Conservation (phyloP, 352 stramenopile species). For the Phytophthora pseudosyringae region DNA sequence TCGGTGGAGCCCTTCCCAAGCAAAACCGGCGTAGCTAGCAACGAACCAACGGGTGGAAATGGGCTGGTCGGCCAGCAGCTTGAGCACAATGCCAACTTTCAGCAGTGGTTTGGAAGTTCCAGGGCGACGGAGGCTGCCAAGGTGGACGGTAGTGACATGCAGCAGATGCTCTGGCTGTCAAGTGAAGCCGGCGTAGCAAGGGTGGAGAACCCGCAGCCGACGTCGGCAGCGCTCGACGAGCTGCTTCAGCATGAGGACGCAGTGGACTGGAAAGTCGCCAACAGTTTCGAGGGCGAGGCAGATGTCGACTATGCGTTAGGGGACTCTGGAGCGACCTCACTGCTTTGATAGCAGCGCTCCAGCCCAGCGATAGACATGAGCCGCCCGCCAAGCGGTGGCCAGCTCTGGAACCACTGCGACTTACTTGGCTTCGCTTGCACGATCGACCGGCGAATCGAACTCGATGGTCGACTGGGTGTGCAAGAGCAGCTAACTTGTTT, state of each 20-base stretch:
- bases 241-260: constrained; percentile 34
- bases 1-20: constrained; percentile 1
- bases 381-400: background rate
- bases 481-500: constrained; percentile 24
- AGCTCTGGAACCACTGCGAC: background rate
- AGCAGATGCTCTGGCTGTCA: constrained; percentile 19
- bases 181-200: constrained; percentile 3
- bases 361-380: constrained; percentile 18
- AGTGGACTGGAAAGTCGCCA: constrained; percentile 40
- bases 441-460: constrained; percentile 4
- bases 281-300: constrained; percentile 25
- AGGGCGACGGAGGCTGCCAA: background rate
- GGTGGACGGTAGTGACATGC: background rate
- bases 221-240: constrained; percentile 41
- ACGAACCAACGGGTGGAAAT: background rate
- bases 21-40: constrained; percentile 7
- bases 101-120: constrained; percentile 17
- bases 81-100: constrained; percentile 11
- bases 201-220: constrained; percentile 13
- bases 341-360: constrained; percentile 35
- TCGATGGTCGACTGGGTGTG: background rate
- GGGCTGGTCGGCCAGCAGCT: constrained; percentile 1
- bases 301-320: constrained; percentile 33
- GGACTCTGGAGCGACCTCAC: constrained; percentile 33
- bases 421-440: constrained; percentile 6